Conservation (phyloP, 108 stramenopile genomes). For the Nitzschia sp. region DNA sequence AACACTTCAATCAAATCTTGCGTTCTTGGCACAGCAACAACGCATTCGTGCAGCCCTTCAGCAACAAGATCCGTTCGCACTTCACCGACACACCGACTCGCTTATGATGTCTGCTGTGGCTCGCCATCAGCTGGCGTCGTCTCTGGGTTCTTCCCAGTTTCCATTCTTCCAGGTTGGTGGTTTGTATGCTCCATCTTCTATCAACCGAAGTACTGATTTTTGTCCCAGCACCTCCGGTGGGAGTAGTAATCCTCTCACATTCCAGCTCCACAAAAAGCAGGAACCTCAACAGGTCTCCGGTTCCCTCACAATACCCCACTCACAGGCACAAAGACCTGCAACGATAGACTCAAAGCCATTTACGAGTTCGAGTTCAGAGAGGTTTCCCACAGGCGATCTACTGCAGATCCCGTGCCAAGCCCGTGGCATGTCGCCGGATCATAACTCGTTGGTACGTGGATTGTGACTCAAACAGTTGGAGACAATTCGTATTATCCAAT, state of each 20-base stretch:
- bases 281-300: too few species aligned
- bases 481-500: too few species aligned
- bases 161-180: constrained; percentile 1
- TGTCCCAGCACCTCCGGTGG: too few species aligned
- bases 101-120: constrained; percentile 6
- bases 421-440: constrained; percentile 74
- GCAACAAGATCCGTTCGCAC: constrained; percentile 4
- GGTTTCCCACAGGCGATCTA: too few species aligned
- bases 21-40: constrained; percentile 5
- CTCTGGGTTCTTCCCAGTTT: constrained; percentile 4
- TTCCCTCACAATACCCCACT: too few species aligned
- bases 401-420: constrained; percentile 64
- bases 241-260: too few species aligned
- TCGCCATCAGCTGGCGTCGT: constrained; percentile 13
- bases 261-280: too few species aligned
- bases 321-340: too few species aligned
- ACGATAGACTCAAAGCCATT: too few species aligned
- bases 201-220: too few species aligned
- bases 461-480: not conserved
- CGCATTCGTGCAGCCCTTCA: constrained; percentile 3
- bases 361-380: too few species aligned
- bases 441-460: constrained; percentile 62
- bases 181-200: not conserved
- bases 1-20: not conserved
- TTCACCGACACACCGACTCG: constrained; percentile 2